Percentiles rank a stretch among this genome's conserved stretches.
phyloP scores from a whole-genome alignment of 768 basidiomycete genomes.

The Pulveroboletus ravenelii region DNA sequence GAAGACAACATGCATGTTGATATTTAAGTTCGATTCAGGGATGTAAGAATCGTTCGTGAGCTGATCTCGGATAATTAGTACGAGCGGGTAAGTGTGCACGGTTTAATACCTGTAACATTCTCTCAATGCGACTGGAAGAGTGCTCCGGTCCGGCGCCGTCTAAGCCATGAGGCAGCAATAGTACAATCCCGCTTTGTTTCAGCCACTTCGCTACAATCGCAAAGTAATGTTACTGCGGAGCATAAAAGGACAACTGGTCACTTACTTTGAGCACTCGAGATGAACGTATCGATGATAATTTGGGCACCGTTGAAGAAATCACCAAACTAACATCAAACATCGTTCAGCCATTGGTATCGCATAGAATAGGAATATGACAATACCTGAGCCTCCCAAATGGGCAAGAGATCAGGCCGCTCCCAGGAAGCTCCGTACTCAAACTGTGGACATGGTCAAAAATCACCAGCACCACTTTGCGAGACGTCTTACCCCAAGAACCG shows the following conservation, averaged over 20 bases:
- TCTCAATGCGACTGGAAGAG: too few species aligned
- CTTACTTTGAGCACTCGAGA: constrained; percentile 80
- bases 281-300: constrained; percentile 86
- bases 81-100: too few species aligned
- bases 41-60: too few species aligned
- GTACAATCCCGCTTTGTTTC: constrained; percentile 82
- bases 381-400: constrained; percentile 92
- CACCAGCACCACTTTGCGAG: background rate
- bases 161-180: constrained; percentile 79
- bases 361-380: background rate
- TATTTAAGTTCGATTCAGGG: too few species aligned
- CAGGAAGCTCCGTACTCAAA: constrained; percentile 91
- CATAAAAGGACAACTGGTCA: background rate
- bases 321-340: constrained; percentile 54
- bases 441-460: constrained; percentile 45
- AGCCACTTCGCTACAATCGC: constrained; percentile 78
- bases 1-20: too few species aligned
- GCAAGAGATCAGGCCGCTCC: constrained; percentile 75
- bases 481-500: constrained; percentile 71
- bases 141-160: too few species aligned
- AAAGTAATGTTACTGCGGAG: background rate
- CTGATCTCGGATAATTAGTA: too few species aligned
- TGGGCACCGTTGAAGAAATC: constrained; percentile 91
- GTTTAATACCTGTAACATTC: too few species aligned
- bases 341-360: background rate